Percentiles rank a stretch among this genome's conserved stretches.
Conservation (phyloP, 2,329 filamentous ascomycete genomes). For the Dichotomopilus funicola region DNA sequence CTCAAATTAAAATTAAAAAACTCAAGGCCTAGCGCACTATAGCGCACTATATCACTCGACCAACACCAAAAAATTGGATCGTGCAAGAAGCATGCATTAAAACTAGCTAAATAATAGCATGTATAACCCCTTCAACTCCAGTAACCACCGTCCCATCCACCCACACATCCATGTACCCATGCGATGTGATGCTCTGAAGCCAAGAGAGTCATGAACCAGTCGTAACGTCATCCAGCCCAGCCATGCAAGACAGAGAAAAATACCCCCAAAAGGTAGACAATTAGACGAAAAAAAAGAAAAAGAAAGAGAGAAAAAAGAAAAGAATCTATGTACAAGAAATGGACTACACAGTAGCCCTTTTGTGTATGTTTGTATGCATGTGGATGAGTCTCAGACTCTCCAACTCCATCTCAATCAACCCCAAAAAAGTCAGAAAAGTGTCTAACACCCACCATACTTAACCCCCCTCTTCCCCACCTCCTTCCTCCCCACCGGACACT, state of each 20-base stretch:
- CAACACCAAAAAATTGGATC: too few relatives aligned
- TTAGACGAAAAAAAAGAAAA: neutral
- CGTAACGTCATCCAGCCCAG: conserved; percentile 17
- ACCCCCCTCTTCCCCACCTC: conserved; percentile 64
- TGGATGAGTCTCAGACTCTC: too few relatives aligned
- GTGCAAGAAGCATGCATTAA: neutral
- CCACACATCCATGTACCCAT: neutral
- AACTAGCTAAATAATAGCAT: conserved; percentile 2
- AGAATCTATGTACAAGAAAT: neutral
- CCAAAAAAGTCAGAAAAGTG: too few relatives aligned
- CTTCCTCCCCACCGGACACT: conserved; percentile 65
- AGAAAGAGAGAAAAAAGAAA: neutral
- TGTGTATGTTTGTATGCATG: too few relatives aligned
- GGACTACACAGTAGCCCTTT: too few relatives aligned
- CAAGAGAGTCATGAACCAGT: conserved; percentile 17
- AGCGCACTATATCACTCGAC: too few relatives aligned
- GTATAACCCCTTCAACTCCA: neutral
- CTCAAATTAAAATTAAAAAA: too few relatives aligned
- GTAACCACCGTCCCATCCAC: neutral
- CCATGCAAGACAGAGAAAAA: neutral
- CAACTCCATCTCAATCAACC: neutral
- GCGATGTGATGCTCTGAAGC: conserved; percentile 3
- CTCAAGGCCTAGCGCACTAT: too few relatives aligned
- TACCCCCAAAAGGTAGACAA: neutral
- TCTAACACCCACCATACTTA: conserved; percentile 44